Conservation (phyloP, 495 filamentous ascomycete species). For the Lophiostoma macrostomum region DNA sequence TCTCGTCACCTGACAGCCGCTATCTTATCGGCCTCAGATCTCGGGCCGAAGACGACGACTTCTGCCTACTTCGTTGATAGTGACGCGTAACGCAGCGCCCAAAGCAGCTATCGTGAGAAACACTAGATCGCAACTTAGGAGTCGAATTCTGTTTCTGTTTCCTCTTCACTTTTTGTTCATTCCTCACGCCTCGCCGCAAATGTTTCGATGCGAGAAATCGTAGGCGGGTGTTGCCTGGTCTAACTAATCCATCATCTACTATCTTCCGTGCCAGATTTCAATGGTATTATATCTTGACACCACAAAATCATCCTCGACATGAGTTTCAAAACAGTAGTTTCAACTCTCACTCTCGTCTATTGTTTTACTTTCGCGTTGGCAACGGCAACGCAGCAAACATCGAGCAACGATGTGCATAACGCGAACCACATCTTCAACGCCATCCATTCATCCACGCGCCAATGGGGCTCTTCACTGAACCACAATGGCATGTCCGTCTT, state of each 20-base stretch:
- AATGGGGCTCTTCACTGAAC: constrained; percentile 66
- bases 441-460: constrained; percentile 63
- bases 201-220: background rate
- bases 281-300: too few relatives aligned
- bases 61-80: background rate
- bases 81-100: constrained; percentile 14
- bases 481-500: constrained; percentile 71
- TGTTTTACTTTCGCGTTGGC: background rate
- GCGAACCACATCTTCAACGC: constrained; percentile 63
- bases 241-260: too few relatives aligned
- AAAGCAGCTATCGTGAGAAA: constrained; percentile 4
- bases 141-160: background rate
- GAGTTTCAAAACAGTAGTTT: background rate
- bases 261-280: too few relatives aligned
- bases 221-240: too few relatives aligned
- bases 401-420: constrained; percentile 9
- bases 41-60: background rate
- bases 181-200: background rate
- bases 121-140: background rate
- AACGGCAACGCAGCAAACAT: background rate
- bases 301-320: too few relatives aligned
- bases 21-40: background rate
- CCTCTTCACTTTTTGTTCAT: background rate
- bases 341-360: background rate
- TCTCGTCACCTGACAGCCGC: too few relatives aligned